Conservation (phyloP, 2,329 filamentous ascomycete species). For the Exophiala phaeomuriformis region DNA sequence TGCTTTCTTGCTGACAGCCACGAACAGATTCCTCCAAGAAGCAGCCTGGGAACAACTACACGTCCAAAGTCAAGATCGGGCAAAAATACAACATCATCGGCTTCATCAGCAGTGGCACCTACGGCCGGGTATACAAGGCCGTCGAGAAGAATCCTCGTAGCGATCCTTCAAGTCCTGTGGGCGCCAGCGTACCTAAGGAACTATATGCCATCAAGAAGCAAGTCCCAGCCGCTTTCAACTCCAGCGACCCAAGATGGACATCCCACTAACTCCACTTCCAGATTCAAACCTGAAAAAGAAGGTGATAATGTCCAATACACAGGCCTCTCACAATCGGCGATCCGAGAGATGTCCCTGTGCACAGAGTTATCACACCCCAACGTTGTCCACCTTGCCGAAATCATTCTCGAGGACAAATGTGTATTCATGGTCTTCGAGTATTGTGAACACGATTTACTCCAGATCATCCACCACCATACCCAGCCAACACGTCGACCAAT, state of each 20-base stretch:
- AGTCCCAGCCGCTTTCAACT: slow-evolving; percentile 19
- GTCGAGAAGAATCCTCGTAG: slow-evolving; percentile 61
- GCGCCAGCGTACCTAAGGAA: slow-evolving; percentile 40
- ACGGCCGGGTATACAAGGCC: slow-evolving; percentile 96
- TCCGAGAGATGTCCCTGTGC: slow-evolving; percentile 95
- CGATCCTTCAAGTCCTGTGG: slow-evolving; percentile 19
- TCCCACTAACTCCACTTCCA: slow-evolving; percentile 28
- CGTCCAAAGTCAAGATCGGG: slow-evolving; percentile 73
- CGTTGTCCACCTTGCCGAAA: slow-evolving; percentile 84
- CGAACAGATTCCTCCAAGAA: slow-evolving; percentile 26
- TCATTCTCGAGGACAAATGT: slow-evolving; percentile 96
- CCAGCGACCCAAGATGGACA: neutral
- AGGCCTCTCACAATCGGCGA: slow-evolving; percentile 92
- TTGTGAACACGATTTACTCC: slow-evolving; percentile 90
- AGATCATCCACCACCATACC: slow-evolving; percentile 97
- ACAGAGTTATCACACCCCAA: slow-evolving; percentile 84
- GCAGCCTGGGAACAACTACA: slow-evolving; percentile 46
- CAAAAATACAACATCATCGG: slow-evolving; percentile 91
- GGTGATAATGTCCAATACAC: slow-evolving; percentile 92
- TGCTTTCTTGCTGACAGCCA: neutral
- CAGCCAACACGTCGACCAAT: slow-evolving; percentile 83
- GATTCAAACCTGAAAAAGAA: slow-evolving; percentile 95
- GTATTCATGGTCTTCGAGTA: slow-evolving; percentile 99
- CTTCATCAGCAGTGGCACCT: slow-evolving; percentile 96
- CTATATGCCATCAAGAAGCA: slow-evolving; percentile 98